Percentiles rank a stretch among this genome's conserved stretches.
Conservation (phyloP, 2,329 filamentous ascomycete species). For the Cyclaneusma minus region DNA sequence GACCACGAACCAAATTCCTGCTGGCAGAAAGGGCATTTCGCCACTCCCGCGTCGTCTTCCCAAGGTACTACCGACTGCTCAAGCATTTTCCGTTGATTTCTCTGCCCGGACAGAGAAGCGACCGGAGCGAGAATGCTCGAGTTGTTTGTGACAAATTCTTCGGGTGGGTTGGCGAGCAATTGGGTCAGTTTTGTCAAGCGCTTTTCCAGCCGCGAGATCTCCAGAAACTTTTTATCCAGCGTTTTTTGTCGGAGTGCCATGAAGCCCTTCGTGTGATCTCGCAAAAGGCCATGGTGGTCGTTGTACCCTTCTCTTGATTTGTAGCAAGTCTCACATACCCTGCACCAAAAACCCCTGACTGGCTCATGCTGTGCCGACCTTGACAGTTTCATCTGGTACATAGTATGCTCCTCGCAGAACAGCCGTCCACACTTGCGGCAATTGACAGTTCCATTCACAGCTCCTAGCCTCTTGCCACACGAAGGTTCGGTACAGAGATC, state of each 20-base stretch:
- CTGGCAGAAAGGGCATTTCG: slow-evolving; percentile 82
- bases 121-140: slow-evolving; percentile 41
- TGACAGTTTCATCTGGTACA: slow-evolving; percentile 99
- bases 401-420: slow-evolving; percentile 95
- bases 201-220: slow-evolving; percentile 83
- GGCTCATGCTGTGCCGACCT: slow-evolving; percentile 81
- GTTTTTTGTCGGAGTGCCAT: slow-evolving; percentile 53
- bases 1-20: slow-evolving; percentile 91
- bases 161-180: slow-evolving; percentile 59
- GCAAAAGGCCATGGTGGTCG: slow-evolving; percentile 58
- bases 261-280: slow-evolving; percentile 62
- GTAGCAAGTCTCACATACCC: slow-evolving; percentile 98
- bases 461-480: slow-evolving; percentile 66
- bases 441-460: slow-evolving; percentile 73
- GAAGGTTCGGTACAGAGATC: slow-evolving; percentile 78
- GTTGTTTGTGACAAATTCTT: slow-evolving; percentile 38
- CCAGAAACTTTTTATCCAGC: slow-evolving; percentile 73
- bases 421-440: slow-evolving; percentile 84
- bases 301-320: slow-evolving; percentile 94
- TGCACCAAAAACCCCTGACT: slow-evolving; percentile 77
- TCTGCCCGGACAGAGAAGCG: slow-evolving; percentile 48
- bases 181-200: slow-evolving; percentile 80
- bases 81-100: slow-evolving; percentile 60
- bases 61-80: slow-evolving; percentile 90
- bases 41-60: slow-evolving; percentile 77